Evolutionary conservation across 1,284 basidiomycete species (phyloP), one percentile per base, ranked within the genome.

Genomic region (Fomitopsis palustris): DNA sequence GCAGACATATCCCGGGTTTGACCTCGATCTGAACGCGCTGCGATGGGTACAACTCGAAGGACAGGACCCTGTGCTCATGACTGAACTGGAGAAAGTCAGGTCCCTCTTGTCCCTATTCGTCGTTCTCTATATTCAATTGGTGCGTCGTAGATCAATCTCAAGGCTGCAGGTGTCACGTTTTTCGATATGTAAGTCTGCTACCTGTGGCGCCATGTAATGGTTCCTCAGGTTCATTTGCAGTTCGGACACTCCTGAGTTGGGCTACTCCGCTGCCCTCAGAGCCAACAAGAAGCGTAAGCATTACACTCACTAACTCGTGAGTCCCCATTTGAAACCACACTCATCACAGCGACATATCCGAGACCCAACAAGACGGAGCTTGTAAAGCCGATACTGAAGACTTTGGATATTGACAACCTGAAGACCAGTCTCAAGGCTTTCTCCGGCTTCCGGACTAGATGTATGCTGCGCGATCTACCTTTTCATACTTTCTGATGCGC

Each of bases 1-100:
- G 33, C 61, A 62, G 21, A 62, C 55, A 6, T 69, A 70, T 54
- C 70, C 71, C 12, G 82, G 79, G 25, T 79, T 82, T 70, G 75
- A 75, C 65, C 75, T 93, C 59, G 87, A 94, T 74, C 78, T 95
- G 57, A 77, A 81, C 62, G 89, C 85, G 57, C 78, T 79, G 58
- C 83, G 93, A 56, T 81, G 95, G 53, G 85, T 96, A 52, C 85
- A 93, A 71, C 79, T 93, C 66, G 83, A 87, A 59, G 88, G 83
- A 53, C 75, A 83, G 41, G 60, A 58, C 62, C 88, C 90, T n/a
- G 80, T 87, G 35, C 89, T 86, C 86, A 87, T 94, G 75, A 84
- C 92, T 14, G 94, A 96, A 73, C 76, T 89, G 33, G 86, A 95
- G 66, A 96, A 93, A 86, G 90, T 87, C 23, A 35, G 23, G 33